Evolutionary conservation across 179 eudicot genomes (phyloP).

Genomic region (Spergularia azorica): DNA sequence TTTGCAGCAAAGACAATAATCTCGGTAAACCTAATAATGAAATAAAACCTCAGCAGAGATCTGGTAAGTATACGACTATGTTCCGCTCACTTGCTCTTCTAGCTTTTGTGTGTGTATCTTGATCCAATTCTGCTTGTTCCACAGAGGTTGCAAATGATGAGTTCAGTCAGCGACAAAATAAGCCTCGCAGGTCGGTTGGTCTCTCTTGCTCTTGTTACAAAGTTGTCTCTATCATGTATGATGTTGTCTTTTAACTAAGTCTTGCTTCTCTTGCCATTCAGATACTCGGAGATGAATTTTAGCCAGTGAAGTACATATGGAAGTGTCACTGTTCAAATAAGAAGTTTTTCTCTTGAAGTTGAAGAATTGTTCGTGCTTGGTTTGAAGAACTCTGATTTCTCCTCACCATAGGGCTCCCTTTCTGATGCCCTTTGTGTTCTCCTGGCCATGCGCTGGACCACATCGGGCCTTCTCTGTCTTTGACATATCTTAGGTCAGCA

Average conservation of each 20-base stretch:
- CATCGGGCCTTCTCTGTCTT: slow-evolving; percentile 50
- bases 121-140: slow-evolving; percentile 16
- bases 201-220: neutral
- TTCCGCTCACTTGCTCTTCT: neutral
- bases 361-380: slow-evolving; percentile 34
- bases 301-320: slow-evolving; percentile 65
- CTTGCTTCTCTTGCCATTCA: slow-evolving; percentile 30
- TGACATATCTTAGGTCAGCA: slow-evolving; percentile 48
- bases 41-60: slow-evolving; percentile 57
- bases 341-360: slow-evolving; percentile 31
- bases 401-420: slow-evolving; percentile 46
- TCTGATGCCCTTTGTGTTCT: slow-evolving; percentile 55
- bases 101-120: neutral
- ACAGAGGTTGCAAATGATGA: slow-evolving; percentile 70
- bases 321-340: slow-evolving; percentile 39
- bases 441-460: slow-evolving; percentile 47
- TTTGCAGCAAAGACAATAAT: slow-evolving; percentile 75
- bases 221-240: neutral
- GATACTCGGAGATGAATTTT: slow-evolving; percentile 98
- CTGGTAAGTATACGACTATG: slow-evolving; percentile 50
- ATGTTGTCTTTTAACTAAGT: neutral
- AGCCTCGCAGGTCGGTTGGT: slow-evolving; percentile 77
- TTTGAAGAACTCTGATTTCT: slow-evolving; percentile 29
- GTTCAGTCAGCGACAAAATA: slow-evolving; percentile 77
- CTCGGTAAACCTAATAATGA: slow-evolving; percentile 49